Evolutionary conservation across 1,284 basidiomycete species (phyloP).

Genomic region (Anthracocystis walkeri): DNA sequence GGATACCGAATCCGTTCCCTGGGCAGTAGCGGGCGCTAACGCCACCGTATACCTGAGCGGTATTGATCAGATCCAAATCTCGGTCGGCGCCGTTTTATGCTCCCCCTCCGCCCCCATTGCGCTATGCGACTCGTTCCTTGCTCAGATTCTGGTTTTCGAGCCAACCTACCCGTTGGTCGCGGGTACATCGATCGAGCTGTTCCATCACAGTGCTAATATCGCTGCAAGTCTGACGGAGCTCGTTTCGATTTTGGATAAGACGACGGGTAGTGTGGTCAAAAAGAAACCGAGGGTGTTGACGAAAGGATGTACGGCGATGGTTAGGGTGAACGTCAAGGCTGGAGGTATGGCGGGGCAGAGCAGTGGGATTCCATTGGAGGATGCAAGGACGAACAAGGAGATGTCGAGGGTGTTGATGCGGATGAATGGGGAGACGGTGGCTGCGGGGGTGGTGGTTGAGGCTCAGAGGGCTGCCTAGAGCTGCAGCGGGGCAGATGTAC

Average conservation of each 20-base stretch:
- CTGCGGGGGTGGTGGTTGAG: conserved; percentile 77
- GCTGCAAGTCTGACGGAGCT: conserved; percentile 88
- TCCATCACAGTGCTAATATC: conserved; percentile 92
- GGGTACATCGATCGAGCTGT: conserved; percentile 84
- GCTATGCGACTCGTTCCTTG: conserved; percentile 81
- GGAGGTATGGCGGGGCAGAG: conserved; percentile 52
- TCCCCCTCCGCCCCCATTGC: conserved; percentile 77
- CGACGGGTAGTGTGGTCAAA: conserved; percentile 81
- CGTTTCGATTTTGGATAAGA: conserved; percentile 80
- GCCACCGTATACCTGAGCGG: conserved; percentile 84
- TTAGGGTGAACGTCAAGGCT: conserved; percentile 75
- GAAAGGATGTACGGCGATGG: conserved; percentile 84
- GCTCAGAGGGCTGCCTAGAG: conserved; percentile 10
- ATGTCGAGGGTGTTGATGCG: conserved; percentile 93
- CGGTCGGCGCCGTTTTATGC: conserved; percentile 89
- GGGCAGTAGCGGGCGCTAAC: conserved; percentile 91
- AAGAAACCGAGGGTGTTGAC: conserved; percentile 82
- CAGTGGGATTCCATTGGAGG: conserved; percentile 73
- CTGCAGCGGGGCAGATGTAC: not conserved
- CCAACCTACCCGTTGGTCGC: conserved; percentile 87
- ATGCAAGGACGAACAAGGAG: conserved; percentile 90
- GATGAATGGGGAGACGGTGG: conserved; percentile 91
- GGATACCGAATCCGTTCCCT: conserved; percentile 82
- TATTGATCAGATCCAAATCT: conserved; percentile 86
- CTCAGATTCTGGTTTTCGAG: conserved; percentile 93